phyloP scores from a whole-genome alignment of 1,139 yeast species.

The Yamadazyma friedrichii region DNA sequence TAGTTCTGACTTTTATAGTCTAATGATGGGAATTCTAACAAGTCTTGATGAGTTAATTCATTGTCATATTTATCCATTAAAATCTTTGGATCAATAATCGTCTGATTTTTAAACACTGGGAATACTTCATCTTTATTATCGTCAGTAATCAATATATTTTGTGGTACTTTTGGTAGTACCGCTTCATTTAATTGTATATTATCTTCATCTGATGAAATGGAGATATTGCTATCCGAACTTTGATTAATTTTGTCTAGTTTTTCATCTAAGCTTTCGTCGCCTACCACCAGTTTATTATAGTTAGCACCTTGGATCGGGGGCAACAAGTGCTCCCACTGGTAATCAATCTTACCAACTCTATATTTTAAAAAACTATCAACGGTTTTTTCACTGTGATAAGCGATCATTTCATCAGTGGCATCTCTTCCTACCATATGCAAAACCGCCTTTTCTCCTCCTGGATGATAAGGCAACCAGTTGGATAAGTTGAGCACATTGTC shows the following conservation, averaged over 20 bases:
- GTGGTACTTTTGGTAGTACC: conserved; percentile 52
- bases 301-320: conserved; percentile 90
- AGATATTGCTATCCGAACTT: background rate
- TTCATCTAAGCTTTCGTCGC: conserved; percentile 14
- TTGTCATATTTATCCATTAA: conserved; percentile 61
- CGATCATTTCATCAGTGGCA: conserved; percentile 88
- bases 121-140: conserved; percentile 35
- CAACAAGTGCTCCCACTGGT: conserved; percentile 67
- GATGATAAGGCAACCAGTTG: conserved; percentile 70
- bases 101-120: conserved; percentile 31
- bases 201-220: background rate
- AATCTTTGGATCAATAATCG: conserved; percentile 54
- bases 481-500: conserved; percentile 63
- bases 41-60: conserved; percentile 50
- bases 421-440: conserved; percentile 84
- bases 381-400: conserved; percentile 69
- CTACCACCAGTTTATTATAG: conserved; percentile 22
- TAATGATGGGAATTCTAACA: conserved; percentile 56
- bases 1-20: conserved; percentile 65
- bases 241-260: conserved; percentile 16
- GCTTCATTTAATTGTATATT: conserved; percentile 23
- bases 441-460: conserved; percentile 88
- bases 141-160: conserved; percentile 37
- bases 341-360: conserved; percentile 62
- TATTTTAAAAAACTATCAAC: conserved; percentile 48